Evolutionary conservation across 257 asterid genomes (phyloP).

Genomic region (Capsicum pubescens): DNA sequence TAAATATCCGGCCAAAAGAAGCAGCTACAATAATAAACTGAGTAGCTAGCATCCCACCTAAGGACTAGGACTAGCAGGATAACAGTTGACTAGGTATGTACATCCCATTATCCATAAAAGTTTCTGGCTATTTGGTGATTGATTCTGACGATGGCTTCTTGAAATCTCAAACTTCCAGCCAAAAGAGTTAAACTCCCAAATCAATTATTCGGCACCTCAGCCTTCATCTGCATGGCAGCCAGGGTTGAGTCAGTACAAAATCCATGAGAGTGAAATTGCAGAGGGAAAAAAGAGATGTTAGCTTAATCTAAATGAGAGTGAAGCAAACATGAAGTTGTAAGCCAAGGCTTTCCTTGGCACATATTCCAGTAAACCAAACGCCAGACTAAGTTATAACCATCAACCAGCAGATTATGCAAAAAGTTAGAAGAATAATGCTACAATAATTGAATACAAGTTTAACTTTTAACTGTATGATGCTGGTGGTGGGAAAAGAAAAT

Average conservation of each 20-base stretch:
- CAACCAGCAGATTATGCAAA: not conserved
- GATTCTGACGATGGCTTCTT: conserved; percentile 1
- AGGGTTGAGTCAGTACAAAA: not conserved
- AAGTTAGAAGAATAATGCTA: not conserved
- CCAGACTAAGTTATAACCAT: not conserved
- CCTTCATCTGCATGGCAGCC: not conserved
- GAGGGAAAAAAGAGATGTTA: not conserved
- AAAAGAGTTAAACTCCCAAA: not conserved
- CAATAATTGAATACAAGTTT: not conserved
- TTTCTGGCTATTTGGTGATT: not conserved
- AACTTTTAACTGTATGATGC: not conserved
- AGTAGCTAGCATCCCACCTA: not conserved
- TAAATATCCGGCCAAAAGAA: not conserved
- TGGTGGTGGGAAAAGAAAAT: not conserved
- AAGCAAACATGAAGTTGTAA: not conserved
- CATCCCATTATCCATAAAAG: not conserved
- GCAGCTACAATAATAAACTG: not conserved
- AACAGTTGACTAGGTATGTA: not conserved
- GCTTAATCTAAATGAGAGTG: not conserved
- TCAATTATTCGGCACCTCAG: not conserved
- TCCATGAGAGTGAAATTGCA: not conserved
- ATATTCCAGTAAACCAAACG: not conserved
- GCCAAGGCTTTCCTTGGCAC: not conserved
- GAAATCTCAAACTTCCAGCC: not conserved
- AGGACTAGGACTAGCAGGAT: too few species aligned